Evolutionary conservation across 2,329 filamentous ascomycete genomes (phyloP).

Genomic region (Ceratocystis eucalypticola): DNA sequence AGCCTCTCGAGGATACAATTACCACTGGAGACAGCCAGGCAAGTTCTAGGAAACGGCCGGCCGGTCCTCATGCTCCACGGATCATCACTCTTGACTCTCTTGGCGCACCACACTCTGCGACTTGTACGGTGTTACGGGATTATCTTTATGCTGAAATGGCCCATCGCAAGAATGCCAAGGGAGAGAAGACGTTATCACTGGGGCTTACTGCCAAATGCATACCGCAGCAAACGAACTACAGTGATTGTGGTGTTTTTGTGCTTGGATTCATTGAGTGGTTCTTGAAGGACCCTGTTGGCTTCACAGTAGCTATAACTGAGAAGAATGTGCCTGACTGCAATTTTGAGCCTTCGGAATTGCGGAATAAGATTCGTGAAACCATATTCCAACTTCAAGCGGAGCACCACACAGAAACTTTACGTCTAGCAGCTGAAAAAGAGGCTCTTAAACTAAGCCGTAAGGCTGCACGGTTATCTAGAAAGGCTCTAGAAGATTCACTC

Average conservation of each 20-base stretch:
- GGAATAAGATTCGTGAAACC: slow-evolving; percentile 50
- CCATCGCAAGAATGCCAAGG: slow-evolving; percentile 39
- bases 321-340: slow-evolving; percentile 38
- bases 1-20: neutral
- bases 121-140: slow-evolving; percentile 55
- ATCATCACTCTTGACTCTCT: slow-evolving; percentile 87
- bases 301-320: slow-evolving; percentile 52
- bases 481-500: neutral
- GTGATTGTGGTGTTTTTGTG: slow-evolving; percentile 80
- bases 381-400: slow-evolving; percentile 46
- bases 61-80: slow-evolving; percentile 43
- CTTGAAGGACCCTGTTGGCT: slow-evolving; percentile 56
- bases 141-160: slow-evolving; percentile 65
- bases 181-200: slow-evolving; percentile 28
- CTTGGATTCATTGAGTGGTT: slow-evolving; percentile 77
- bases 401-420: slow-evolving; percentile 22
- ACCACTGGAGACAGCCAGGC: neutral
- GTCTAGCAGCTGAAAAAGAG: slow-evolving; percentile 27
- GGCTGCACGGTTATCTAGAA: slow-evolving; percentile 17
- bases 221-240: slow-evolving; percentile 69
- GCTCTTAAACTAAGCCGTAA: slow-evolving; percentile 28
- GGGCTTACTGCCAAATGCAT: slow-evolving; percentile 60
- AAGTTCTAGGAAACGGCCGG: neutral
- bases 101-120: slow-evolving; percentile 46
- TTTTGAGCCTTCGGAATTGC: slow-evolving; percentile 47